These are phyloP conservation scores for Tulasnella sp. DNA, from an alignment of 768 basidiomycete genomes.

Conservation along the genomic window DNA sequence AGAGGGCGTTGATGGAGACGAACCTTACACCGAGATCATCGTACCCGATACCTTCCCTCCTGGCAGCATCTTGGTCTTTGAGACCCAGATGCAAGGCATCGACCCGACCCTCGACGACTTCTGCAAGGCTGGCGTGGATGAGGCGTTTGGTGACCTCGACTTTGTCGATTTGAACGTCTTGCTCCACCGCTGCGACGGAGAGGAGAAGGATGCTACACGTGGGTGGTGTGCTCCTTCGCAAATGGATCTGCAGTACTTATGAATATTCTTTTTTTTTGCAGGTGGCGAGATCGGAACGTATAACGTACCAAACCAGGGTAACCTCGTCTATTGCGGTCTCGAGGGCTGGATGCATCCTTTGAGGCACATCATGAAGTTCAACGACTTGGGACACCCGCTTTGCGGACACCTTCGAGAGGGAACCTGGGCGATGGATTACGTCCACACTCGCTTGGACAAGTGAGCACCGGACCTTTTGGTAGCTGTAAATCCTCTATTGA, in stretches of 20 bases:
- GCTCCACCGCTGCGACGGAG: constrained; percentile 82
- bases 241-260: neutral
- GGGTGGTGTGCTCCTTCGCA: constrained; percentile 19
- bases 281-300: constrained; percentile 80
- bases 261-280: constrained; percentile 17
- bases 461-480: constrained; percentile 48
- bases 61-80: constrained; percentile 91
- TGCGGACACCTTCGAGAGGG: constrained; percentile 87
- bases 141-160: constrained; percentile 71
- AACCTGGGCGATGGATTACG: constrained; percentile 91
- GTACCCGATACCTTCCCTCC: constrained; percentile 94
- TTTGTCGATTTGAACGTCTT: constrained; percentile 88
- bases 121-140: constrained; percentile 70
- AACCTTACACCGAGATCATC: constrained; percentile 73
- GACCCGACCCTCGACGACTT: constrained; percentile 72
- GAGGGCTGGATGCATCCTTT: constrained; percentile 97
- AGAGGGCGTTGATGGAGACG: constrained; percentile 65
- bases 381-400: constrained; percentile 92
- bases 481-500: neutral
- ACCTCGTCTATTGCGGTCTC: constrained; percentile 87
- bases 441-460: constrained; percentile 68
- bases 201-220: constrained; percentile 86
- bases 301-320: constrained; percentile 72
- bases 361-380: constrained; percentile 79
- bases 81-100: constrained; percentile 77